phyloP scores from a whole-genome alignment of 768 basidiomycete species.

The Trametes gibbosa region DNA sequence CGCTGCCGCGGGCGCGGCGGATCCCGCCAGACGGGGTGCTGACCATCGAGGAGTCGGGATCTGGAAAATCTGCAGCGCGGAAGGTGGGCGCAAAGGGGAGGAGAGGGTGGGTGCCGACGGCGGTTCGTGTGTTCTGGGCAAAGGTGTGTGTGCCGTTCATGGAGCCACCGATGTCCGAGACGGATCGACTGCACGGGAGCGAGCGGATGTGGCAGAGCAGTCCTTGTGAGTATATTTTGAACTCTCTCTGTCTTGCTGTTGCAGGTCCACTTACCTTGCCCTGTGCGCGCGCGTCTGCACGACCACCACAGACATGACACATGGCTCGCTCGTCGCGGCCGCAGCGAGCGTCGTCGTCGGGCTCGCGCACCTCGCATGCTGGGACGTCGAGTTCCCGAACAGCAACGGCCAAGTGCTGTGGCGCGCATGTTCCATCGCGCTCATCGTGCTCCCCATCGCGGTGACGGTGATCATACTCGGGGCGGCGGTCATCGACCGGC shows the following conservation, averaged over 20 bases:
- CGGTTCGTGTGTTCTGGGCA: not conserved
- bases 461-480: slow-evolving; percentile 17
- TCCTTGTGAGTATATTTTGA: slow-evolving; percentile 10
- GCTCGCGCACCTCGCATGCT: slow-evolving; percentile 18
- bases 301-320: slow-evolving; percentile 9
- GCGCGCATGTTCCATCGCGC: slow-evolving; percentile 9
- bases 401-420: slow-evolving; percentile 17
- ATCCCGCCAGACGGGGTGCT: not conserved
- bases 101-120: not conserved
- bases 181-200: slow-evolving; percentile 15
- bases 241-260: not conserved
- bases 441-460: slow-evolving; percentile 11
- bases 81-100: not conserved
- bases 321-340: slow-evolving; percentile 16
- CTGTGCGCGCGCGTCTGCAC: not conserved
- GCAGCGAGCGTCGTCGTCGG: slow-evolving; percentile 11
- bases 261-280: not conserved
- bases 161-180: slow-evolving; percentile 8
- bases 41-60: not conserved
- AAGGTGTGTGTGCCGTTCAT: not conserved
- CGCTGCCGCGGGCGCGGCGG: not conserved
- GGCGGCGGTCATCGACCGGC: slow-evolving; percentile 10
- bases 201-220: slow-evolving; percentile 11
- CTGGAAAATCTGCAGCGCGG: too few species aligned
- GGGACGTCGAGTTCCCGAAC: slow-evolving; percentile 20